Evolutionary conservation across 169 alveolate species (phyloP).

Genomic region (Eimeria acervulina): DNA sequence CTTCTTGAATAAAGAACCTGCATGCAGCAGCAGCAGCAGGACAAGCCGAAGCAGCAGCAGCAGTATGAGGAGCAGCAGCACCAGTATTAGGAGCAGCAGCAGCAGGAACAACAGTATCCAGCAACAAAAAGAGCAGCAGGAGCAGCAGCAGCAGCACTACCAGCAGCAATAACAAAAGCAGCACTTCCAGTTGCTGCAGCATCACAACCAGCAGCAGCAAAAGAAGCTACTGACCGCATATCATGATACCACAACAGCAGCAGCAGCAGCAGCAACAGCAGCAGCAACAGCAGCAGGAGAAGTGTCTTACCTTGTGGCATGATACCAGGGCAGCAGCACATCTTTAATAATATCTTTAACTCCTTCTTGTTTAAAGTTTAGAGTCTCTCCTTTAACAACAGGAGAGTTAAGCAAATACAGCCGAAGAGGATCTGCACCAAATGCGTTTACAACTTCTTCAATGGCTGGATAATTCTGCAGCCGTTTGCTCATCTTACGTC

Average conservation of each 20-base stretch:
- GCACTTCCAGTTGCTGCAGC: constrained; percentile 35
- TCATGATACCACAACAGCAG: not conserved
- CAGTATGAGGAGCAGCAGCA: not conserved
- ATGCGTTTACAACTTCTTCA: constrained; percentile 84
- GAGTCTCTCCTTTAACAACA: constrained; percentile 98
- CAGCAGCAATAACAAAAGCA: not conserved
- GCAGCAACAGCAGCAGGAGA: not conserved
- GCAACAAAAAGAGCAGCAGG: constrained; percentile 86
- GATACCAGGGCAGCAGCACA: constrained; percentile 99
- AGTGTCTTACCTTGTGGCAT: constrained; percentile 90
- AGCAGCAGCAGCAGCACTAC: constrained; percentile 99
- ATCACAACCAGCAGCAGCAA: constrained; percentile 15
- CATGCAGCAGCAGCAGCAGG: too few species aligned
- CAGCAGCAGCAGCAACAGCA: not conserved
- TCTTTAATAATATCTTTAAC: constrained; percentile 96
- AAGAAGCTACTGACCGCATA: not conserved
- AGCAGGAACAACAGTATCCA: not conserved
- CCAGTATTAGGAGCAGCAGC: not conserved
- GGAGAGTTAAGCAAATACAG: constrained; percentile 97
- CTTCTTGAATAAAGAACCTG: constrained; percentile 97
- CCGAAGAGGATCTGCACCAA: constrained; percentile 98
- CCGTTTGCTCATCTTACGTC: constrained; percentile 99
- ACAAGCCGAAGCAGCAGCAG: not conserved
- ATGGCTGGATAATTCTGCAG: constrained; percentile 94
- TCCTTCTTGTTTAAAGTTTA: constrained; percentile 96